Evolutionary conservation across 306 rosid species (phyloP).

Genomic region (Aeschynomene evenia): DNA sequence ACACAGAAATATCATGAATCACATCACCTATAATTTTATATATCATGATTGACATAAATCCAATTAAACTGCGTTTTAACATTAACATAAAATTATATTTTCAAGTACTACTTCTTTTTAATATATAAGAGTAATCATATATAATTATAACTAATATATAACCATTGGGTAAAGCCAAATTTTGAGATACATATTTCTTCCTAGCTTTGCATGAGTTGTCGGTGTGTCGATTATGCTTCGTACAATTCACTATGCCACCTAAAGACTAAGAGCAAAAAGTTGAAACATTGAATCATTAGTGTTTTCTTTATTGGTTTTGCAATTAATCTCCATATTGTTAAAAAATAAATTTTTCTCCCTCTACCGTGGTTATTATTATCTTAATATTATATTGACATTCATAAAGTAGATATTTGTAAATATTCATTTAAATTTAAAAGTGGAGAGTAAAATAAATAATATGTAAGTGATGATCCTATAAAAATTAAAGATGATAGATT

Average conservation of each 20-base stretch:
- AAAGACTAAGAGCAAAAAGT: slow-evolving; percentile 10
- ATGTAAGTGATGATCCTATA: too few relatives aligned
- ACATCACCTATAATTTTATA: neutral
- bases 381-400: too few relatives aligned
- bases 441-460: too few relatives aligned
- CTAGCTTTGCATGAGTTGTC: slow-evolving; percentile 19
- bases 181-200: slow-evolving; percentile 4
- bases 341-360: slow-evolving; percentile 6
- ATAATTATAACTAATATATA: neutral
- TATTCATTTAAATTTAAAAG: too few relatives aligned
- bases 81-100: too few relatives aligned
- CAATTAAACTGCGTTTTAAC: neutral
- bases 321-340: neutral
- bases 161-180: neutral
- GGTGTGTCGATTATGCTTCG: slow-evolving; percentile 23
- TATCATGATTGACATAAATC: neutral
- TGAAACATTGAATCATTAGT: slow-evolving; percentile 39
- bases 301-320: slow-evolving; percentile 23
- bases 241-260: slow-evolving; percentile 25
- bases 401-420: too few relatives aligned
- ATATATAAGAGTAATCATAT: too few relatives aligned
- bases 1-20: neutral
- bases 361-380: too few relatives aligned
- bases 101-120: too few relatives aligned
- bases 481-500: too few relatives aligned